Percentiles rank a stretch among this genome's conserved stretches.
Evolutionary conservation across 1,284 basidiomycete genomes (phyloP).

Genomic region (Dichomitus squalens): DNA sequence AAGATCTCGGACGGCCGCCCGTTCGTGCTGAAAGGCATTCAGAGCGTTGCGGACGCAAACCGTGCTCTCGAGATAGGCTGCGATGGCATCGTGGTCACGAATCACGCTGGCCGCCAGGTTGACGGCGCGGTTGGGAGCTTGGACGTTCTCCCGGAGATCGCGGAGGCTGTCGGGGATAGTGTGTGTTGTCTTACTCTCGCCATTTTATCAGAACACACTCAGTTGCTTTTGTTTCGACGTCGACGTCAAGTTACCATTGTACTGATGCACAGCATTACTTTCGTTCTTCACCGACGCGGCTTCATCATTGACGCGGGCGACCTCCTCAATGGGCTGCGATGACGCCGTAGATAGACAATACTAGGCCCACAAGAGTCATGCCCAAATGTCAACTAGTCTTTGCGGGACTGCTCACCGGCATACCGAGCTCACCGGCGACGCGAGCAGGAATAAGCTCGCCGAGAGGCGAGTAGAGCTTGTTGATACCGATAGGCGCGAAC

Average conservation of each 20-base stretch:
- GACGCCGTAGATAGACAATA: conserved; percentile 62
- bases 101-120: conserved; percentile 65
- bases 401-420: conserved; percentile 41
- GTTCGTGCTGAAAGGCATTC: conserved; percentile 62
- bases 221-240: too few species aligned
- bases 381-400: background rate
- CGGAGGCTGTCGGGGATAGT: conserved; percentile 52
- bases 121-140: conserved; percentile 59
- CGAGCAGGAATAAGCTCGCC: conserved; percentile 59
- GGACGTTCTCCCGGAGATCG: conserved; percentile 55
- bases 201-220: too few species aligned
- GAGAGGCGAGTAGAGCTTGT: conserved; percentile 52
- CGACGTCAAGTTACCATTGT: conserved; percentile 25
- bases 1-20: conserved; percentile 53
- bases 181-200: too few species aligned
- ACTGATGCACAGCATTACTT: conserved; percentile 40
- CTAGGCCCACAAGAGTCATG: conserved; percentile 17
- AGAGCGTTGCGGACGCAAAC: conserved; percentile 49
- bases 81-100: conserved; percentile 61
- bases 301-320: conserved; percentile 49
- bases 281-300: conserved; percentile 41
- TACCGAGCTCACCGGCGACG: conserved; percentile 55
- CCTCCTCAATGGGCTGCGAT: conserved; percentile 55
- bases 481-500: conserved; percentile 62
- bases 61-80: conserved; percentile 54